These are phyloP conservation scores for Ogataea allantospora DNA, from an alignment of 805 yeast species.

Conservation along the genomic window DNA sequence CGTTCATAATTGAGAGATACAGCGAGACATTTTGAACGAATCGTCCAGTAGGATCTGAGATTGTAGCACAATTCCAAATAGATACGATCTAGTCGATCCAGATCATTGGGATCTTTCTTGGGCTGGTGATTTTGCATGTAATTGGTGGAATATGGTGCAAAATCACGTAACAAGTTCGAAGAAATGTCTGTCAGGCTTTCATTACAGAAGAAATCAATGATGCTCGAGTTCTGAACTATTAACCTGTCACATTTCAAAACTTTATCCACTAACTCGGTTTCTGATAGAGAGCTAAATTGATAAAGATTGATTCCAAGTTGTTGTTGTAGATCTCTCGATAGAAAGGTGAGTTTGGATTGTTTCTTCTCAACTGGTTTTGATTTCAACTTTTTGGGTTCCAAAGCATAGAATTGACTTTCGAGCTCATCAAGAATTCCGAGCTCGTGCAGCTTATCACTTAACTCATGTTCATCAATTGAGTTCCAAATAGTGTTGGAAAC, in stretches of 20 bases:
- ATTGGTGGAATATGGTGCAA: conserved; percentile 63
- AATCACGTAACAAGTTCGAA: conserved; percentile 50
- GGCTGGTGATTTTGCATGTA: conserved; percentile 41
- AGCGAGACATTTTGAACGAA: conserved; percentile 62
- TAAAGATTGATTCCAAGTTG: conserved; percentile 80
- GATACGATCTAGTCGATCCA: conserved; percentile 69
- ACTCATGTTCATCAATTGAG: conserved; percentile 38
- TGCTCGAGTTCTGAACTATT: conserved; percentile 51
- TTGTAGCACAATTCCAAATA: conserved; percentile 67
- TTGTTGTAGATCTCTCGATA: conserved; percentile 71
- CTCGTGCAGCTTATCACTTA: conserved; percentile 49
- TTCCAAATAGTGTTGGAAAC: conserved; percentile 67
- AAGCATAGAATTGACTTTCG: conserved; percentile 54
- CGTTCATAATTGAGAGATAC: conserved; percentile 56
- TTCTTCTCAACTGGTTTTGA: conserved; percentile 31
- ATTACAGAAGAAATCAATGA: conserved; percentile 66
- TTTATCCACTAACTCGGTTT: conserved; percentile 51
- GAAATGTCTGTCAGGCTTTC: conserved; percentile 64
- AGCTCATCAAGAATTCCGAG: conserved; percentile 66
- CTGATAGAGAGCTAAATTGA: conserved; percentile 51
- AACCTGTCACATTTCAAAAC: conserved; percentile 61
- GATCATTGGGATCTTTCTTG: conserved; percentile 52
- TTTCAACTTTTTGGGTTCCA: conserved; percentile 29
- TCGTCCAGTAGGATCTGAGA: conserved; percentile 67
- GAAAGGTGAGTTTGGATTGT: conserved; percentile 49